These are phyloP conservation scores for Phytophthora pistaciae DNA, from an alignment of 352 stramenopile species.

Conservation along the genomic window DNA sequence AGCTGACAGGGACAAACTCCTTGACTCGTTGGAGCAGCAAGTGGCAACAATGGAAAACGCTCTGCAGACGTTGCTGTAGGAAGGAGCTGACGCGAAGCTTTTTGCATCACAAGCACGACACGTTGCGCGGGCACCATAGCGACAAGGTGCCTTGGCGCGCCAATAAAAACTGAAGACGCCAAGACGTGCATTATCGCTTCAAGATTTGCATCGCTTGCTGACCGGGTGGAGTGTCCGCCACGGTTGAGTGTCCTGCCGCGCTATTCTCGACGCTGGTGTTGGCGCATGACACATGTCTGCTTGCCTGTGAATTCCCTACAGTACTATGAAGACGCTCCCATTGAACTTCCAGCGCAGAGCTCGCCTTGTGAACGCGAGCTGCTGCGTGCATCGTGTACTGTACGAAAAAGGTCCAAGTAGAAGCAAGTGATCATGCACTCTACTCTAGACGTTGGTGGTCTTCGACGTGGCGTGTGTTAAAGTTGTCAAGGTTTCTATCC, in stretches of 20 bases:
- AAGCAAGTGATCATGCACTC: background rate
- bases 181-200: constrained; percentile 1
- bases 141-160: background rate
- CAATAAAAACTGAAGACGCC: background rate
- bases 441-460: background rate
- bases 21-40: constrained; percentile 29
- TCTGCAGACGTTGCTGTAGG: constrained; percentile 15
- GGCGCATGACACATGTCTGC: background rate
- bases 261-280: background rate
- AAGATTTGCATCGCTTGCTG: constrained; percentile 1
- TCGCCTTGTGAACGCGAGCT: background rate
- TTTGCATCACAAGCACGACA: background rate
- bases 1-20: constrained; percentile 6
- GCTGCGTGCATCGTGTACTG: background rate
- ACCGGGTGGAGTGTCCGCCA: background rate
- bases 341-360: background rate
- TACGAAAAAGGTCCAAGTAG: background rate
- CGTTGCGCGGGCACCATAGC: constrained; percentile 5
- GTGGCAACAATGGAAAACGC: constrained; percentile 15
- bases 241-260: background rate
- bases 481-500: background rate
- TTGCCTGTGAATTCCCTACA: background rate
- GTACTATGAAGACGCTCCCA: no score
- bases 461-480: background rate
- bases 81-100: constrained; percentile 40